These are phyloP conservation scores for Echria macrotheca DNA, from an alignment of 495 filamentous ascomycete species.

Conservation along the genomic window DNA sequence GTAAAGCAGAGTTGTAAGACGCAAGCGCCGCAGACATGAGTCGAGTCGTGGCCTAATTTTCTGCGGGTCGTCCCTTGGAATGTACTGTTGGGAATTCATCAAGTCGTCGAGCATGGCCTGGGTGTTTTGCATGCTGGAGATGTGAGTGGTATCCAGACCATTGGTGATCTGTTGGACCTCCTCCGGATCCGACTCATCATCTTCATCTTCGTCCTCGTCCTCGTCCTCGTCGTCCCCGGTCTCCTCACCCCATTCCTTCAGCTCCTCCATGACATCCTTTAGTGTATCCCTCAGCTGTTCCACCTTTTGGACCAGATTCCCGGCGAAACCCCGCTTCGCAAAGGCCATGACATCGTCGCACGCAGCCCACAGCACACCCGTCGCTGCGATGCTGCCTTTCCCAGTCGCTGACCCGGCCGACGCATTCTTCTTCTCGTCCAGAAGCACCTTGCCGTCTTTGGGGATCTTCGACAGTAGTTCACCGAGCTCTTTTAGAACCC, in stretches of 20 bases:
- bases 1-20: constrained; percentile 54
- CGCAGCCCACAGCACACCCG: constrained; percentile 60
- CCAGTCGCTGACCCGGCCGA: constrained; percentile 26
- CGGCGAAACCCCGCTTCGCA: constrained; percentile 57
- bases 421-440: constrained; percentile 38
- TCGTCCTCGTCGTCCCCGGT: constrained; percentile 49
- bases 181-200: constrained; percentile 36
- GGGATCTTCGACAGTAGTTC: constrained; percentile 42
- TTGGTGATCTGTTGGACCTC: constrained; percentile 20
- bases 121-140: constrained; percentile 6
- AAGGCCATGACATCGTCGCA: constrained; percentile 67
- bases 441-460: constrained; percentile 40
- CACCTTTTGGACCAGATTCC: constrained; percentile 54
- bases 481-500: constrained; percentile 43
- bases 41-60: constrained; percentile 53
- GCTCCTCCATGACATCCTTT: constrained; percentile 73
- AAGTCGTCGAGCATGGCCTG: constrained; percentile 48
- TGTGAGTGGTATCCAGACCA: constrained; percentile 14
- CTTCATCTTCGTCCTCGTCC: constrained; percentile 44
- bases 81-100: constrained; percentile 49
- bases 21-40: constrained; percentile 50
- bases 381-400: constrained; percentile 53
- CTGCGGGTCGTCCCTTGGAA: constrained; percentile 51
- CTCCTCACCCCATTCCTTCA: constrained; percentile 80
- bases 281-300: constrained; percentile 65